Base-by-base conservation (phyloP, 345 rosid species). In the Pistacia atlantica region DNA sequence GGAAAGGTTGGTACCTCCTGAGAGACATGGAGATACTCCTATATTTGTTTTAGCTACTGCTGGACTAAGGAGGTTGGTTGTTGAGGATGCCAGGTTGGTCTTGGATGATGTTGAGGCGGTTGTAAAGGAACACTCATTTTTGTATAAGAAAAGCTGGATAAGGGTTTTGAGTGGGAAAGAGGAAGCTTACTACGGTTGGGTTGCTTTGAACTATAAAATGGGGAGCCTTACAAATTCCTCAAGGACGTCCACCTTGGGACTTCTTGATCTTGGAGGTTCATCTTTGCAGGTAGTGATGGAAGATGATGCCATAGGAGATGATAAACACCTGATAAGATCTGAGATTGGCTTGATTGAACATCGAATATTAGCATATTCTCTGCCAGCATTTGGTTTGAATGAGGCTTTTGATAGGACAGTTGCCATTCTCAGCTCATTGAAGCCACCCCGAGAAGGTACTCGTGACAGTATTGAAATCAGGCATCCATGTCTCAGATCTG, bases 151-250 rank as follows among this genome's bases (percentile, higher is more conserved):
- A 77, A 79, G 79, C 57, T 83, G 86, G 87, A 83, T 90, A 63
- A 82, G 87, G 76, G 83, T 87, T 64, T 79, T 90, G 87, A 81
- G 83, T 58, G 92, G 92, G 77, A 81, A 84, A 79, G 90, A 90
- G 67, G 92, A 90, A 81, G 94, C 90, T 14, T 90, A 87, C 65
- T 90, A 87, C 80, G 90, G 90, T 51, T 90, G 92, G 92, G 83
- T 86, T 75, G 88, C 92, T 77, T 80, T 87, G 64, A 88, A 90
- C 68, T 88, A 86, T 69, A 84, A 78, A 80, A 77, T 85, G 89
- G 87, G 87, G 20, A 78, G 64, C 31, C 83, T 88, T 37, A 81
- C 82, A 10, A 84, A 84, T 81, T 80, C 84, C 28, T 83, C 75
- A 4, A 69, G 62, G 52, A 76, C 69, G 35, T 66, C 84, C 31